Percentiles rank a stretch among this genome's conserved stretches.
These are phyloP conservation scores for Chrysanthemum seticuspe DNA, from an alignment of 129 eudicot species.

Conservation along the genomic window DNA sequence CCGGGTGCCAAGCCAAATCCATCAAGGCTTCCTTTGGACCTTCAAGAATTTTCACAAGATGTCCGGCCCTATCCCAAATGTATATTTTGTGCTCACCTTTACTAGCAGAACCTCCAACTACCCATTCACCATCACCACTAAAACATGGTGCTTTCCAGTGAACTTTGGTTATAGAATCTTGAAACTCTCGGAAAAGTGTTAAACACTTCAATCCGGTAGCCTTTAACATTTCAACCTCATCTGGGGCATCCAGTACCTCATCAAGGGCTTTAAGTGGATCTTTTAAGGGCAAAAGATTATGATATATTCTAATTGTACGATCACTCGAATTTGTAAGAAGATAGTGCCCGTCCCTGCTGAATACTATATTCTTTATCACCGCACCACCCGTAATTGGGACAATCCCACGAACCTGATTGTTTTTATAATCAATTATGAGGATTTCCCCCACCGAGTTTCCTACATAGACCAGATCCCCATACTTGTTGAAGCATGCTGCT, in stretches of 20 bases:
- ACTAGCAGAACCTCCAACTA: constrained; percentile 94
- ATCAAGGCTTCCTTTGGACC: constrained; percentile 95
- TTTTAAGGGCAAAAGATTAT: constrained; percentile 70
- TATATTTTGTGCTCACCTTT: constrained; percentile 99
- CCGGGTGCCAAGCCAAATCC: constrained; percentile 98
- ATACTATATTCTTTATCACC: constrained; percentile 75
- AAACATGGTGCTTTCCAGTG: constrained; percentile 99
- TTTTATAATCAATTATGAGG: constrained; percentile 38
- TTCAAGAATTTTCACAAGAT: constrained; percentile 94
- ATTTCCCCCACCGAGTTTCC: constrained; percentile 37
- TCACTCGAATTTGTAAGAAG: constrained; percentile 96
- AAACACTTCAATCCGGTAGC: constrained; percentile 59
- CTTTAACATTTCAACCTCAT: constrained; percentile 58
- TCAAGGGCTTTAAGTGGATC: constrained; percentile 51
- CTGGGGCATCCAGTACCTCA: neutral
- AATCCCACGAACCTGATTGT: constrained; percentile 47
- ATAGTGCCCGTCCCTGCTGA: constrained; percentile 78
- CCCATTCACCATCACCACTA: constrained; percentile 99
- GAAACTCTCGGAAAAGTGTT: constrained; percentile 76
- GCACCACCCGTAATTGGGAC: constrained; percentile 64
- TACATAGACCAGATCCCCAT: constrained; percentile 37
- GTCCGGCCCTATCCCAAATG: constrained; percentile 97
- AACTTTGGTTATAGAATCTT: constrained; percentile 81
- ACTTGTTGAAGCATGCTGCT: constrained; percentile 36
- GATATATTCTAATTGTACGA: constrained; percentile 80